These are phyloP conservation scores for Collybia sp. DNA, from an alignment of 768 basidiomycete genomes.

Conservation along the genomic window DNA sequence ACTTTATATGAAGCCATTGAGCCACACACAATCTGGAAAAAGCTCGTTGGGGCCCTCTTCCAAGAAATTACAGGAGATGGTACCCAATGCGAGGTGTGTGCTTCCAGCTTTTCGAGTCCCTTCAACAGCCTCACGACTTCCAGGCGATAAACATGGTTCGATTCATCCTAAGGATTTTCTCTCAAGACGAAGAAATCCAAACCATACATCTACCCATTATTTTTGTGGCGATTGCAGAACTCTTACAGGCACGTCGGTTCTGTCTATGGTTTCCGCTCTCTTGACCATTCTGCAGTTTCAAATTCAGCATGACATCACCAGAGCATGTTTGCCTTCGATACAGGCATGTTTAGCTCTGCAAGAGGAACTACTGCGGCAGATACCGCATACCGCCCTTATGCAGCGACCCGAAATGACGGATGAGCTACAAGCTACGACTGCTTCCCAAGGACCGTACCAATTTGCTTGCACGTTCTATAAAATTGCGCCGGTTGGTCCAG, in stretches of 20 bases:
- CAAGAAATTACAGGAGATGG: slow-evolving; percentile 45
- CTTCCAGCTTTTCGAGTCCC: slow-evolving; percentile 1
- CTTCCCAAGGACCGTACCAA: slow-evolving; percentile 35
- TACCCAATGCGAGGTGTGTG: slow-evolving; percentile 41
- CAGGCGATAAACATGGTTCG: slow-evolving; percentile 65
- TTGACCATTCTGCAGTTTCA: slow-evolving; percentile 22
- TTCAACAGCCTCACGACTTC: not conserved
- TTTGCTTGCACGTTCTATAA: slow-evolving; percentile 66
- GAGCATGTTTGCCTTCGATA: slow-evolving; percentile 28
- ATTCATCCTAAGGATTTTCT: slow-evolving; percentile 73
- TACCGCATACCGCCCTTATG: slow-evolving; percentile 44
- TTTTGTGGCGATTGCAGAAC: slow-evolving; percentile 63
- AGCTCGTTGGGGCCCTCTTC: slow-evolving; percentile 56
- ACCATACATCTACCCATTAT: slow-evolving; percentile 77
- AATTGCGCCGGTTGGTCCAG: slow-evolving; percentile 23
- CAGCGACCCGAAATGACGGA: slow-evolving; percentile 44
- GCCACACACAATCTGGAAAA: slow-evolving; percentile 83
- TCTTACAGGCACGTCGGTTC: slow-evolving; percentile 49
- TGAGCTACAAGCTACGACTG: slow-evolving; percentile 23
- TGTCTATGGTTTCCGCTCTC: slow-evolving; percentile 1
- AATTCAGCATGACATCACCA: slow-evolving; percentile 29
- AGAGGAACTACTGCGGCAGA: slow-evolving; percentile 47
- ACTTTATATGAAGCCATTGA: slow-evolving; percentile 93
- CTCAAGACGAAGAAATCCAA: slow-evolving; percentile 87
- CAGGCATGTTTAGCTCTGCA: slow-evolving; percentile 43